Evolutionary conservation across 208 protist genomes (phyloP), one percentile per base, ranked within the genome.

Genomic region (Trichomonas vaginalis): DNA sequence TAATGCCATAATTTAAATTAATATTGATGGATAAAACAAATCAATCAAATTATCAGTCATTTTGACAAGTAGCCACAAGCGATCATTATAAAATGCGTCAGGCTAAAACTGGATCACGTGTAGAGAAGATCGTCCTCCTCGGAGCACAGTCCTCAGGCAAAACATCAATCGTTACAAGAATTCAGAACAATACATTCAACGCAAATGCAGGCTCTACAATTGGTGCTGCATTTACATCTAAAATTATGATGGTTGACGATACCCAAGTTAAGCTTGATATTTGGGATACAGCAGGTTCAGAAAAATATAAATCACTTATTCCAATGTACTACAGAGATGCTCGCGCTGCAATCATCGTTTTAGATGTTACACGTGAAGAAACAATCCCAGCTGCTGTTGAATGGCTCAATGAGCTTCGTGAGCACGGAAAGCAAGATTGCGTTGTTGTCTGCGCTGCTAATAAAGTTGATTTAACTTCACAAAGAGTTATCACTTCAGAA

Each of bases 401-500:
- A 46, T 99, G 99, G 99, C 98, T 99, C 90, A 98, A 98, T 97
- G 99, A 99, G 97, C 97, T 99, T 79, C 98, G 98, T 83, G 98
- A 99, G 80, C 98, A 99, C 96, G 98, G 99, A 39, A 97, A 98
- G 10, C 97, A 96, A 95, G 98, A 96, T 97, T 95, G 98, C 95
- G 99, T 99, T 96, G 98, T 98, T 14, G 15, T 92, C 37, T 35
- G 45, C 39, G 86, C 86, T 39, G 86, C 86, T 12, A 92, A 92
- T 47, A 92, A 92, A 47, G 42, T 14, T 32, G 86, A 92, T 92
- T 51, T 92, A 10, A 23, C 42, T 10, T 14, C 17, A 8, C 17
- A 92, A 47, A 92, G 86, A 92, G 27, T 27, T 35, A 27, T 92
- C 0, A 51, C 86, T 51, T 14, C 35, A 6, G 45, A 48, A 48